phyloP scores from a whole-genome alignment of 164 flowering plant genomes.

The Magnolia changhungtana region DNA sequence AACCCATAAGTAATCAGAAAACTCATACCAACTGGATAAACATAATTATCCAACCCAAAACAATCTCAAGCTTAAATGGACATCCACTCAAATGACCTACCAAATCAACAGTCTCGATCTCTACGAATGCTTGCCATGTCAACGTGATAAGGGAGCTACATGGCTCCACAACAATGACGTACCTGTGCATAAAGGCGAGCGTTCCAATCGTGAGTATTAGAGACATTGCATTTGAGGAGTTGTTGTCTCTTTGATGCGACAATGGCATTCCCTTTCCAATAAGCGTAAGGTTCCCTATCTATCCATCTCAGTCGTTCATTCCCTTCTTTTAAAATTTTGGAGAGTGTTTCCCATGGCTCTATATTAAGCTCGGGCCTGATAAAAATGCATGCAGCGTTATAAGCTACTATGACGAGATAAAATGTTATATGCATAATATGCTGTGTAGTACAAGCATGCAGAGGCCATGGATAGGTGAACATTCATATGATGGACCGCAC shows the following conservation, averaged over 20 bases:
- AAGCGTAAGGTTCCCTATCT: constrained; percentile 60
- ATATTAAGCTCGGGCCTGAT: constrained; percentile 60
- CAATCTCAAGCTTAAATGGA: too few species aligned
- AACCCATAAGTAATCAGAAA: too few species aligned
- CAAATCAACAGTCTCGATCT: too few species aligned
- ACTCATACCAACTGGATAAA: neutral
- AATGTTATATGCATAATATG: too few species aligned
- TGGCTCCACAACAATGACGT: neutral
- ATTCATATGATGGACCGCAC: too few species aligned
- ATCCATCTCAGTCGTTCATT: constrained; percentile 41
- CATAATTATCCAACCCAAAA: too few species aligned
- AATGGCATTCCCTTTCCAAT: constrained; percentile 60
- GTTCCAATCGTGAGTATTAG: constrained; percentile 44
- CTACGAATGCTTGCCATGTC: too few species aligned
- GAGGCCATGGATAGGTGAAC: too few species aligned
- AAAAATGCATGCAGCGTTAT: neutral
- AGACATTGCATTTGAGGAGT: constrained; percentile 44
- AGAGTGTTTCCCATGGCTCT: constrained; percentile 48
- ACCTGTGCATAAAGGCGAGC: constrained; percentile 49
- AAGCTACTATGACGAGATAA: neutral
- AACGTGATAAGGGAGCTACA: too few species aligned
- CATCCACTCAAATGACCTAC: too few species aligned
- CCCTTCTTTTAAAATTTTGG: constrained; percentile 36
- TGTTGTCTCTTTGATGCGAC: constrained; percentile 28
- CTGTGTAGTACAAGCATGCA: too few species aligned